Conservation (phyloP, 2,329 filamentous ascomycete species). For the Lasiodiplodia theobromae region DNA sequence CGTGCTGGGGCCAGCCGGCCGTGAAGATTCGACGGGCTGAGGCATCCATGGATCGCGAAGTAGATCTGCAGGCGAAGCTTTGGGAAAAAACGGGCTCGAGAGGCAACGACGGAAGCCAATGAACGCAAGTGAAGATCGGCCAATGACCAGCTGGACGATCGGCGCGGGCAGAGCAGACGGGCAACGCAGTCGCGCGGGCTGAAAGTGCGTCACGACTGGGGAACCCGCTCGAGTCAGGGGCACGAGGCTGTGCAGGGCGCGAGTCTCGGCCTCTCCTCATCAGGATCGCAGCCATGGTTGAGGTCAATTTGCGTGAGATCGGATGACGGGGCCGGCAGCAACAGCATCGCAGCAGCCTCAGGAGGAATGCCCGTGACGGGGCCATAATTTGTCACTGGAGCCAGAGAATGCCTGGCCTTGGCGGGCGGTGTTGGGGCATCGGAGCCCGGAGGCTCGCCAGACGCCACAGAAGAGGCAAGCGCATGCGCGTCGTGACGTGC, state of each 20-base stretch:
- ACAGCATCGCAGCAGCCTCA: constrained; percentile 5
- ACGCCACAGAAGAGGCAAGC: constrained; percentile 13
- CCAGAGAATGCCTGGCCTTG: constrained; percentile 25
- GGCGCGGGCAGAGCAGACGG: constrained; percentile 17
- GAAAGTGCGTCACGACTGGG: constrained; percentile 25
- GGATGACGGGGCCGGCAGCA: constrained; percentile 20
- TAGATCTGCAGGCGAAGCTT: constrained; percentile 24
- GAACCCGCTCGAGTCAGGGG: constrained; percentile 22
- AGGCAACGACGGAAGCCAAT: constrained; percentile 19
- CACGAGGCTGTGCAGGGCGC: constrained; percentile 25
- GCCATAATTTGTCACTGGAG: constrained; percentile 24
- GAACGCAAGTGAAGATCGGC: constrained; percentile 15
- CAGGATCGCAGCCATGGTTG: constrained; percentile 25
- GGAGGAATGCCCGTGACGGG: constrained; percentile 20
- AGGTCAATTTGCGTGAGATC: constrained; percentile 26
- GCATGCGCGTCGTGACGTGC: constrained; percentile 18
- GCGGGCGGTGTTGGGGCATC: constrained; percentile 22
- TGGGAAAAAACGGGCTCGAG: constrained; percentile 19
- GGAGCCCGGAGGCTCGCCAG: constrained; percentile 15
- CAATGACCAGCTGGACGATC: constrained; percentile 22
- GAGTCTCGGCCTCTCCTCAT: constrained; percentile 18
- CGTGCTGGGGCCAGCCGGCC: not conserved
- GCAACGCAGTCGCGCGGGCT: constrained; percentile 21
- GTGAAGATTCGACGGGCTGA: constrained; percentile 28
- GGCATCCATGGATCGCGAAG: constrained; percentile 25